Conservation (phyloP, 2,329 filamentous ascomycete genomes). For the Beauveria brongniartii region DNA sequence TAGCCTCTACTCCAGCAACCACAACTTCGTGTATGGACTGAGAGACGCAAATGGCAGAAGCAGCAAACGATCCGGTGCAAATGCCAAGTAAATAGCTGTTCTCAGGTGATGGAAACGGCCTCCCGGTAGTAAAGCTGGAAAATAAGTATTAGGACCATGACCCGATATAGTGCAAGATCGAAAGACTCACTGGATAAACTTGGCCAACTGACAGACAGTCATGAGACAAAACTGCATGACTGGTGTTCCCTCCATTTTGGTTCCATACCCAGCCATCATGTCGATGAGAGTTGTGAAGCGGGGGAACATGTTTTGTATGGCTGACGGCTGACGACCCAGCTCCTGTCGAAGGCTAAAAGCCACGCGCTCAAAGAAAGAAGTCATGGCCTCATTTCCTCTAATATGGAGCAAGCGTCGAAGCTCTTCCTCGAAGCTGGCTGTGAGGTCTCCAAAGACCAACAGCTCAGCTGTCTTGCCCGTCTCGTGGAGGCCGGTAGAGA, state of each 20-base stretch:
- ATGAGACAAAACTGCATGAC: slow-evolving; percentile 18
- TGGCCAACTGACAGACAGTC: slow-evolving; percentile 17
- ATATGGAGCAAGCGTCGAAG: slow-evolving; percentile 17
- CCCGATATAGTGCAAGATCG: background rate
- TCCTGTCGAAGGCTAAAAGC: slow-evolving; percentile 17
- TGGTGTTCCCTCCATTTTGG: slow-evolving; percentile 14
- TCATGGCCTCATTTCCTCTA: slow-evolving; percentile 17
- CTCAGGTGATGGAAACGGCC: slow-evolving; percentile 16
- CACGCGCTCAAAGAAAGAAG: slow-evolving; percentile 19
- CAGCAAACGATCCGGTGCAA: slow-evolving; percentile 20
- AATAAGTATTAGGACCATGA: background rate
- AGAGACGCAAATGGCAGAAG: slow-evolving; percentile 19
- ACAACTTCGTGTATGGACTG: slow-evolving; percentile 18
- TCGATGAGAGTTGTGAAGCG: slow-evolving; percentile 22
- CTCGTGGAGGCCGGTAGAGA: background rate
- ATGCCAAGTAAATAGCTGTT: slow-evolving; percentile 15
- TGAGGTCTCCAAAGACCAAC: slow-evolving; percentile 19
- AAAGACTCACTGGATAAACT: slow-evolving; percentile 19
- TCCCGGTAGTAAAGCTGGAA: slow-evolving; percentile 12
- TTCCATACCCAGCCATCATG: slow-evolving; percentile 12
- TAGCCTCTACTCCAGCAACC: slow-evolving; percentile 14
- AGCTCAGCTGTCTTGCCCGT: slow-evolving; percentile 7
- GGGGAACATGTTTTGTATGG: slow-evolving; percentile 18
- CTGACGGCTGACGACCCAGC: slow-evolving; percentile 14
- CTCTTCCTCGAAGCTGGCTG: slow-evolving; percentile 16